Base-by-base conservation (phyloP, 148 eudicot species). In the Diospyros kaki region DNA sequence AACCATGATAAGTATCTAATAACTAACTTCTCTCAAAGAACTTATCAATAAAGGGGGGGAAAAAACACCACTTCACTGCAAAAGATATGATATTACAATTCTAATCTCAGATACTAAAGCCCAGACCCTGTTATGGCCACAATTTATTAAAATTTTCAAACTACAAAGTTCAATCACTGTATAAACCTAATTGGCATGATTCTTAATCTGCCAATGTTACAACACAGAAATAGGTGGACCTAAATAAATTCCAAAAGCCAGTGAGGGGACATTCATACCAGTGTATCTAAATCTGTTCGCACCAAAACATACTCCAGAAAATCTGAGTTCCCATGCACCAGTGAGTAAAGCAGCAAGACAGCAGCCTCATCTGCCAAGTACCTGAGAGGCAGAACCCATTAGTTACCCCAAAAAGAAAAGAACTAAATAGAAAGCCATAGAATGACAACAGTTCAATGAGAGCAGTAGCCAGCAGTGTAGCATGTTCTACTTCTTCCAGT, bases 291-390 rank as follows among this genome's bases (percentile, higher is more conserved):
- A 85, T 93, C 98, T 68, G 98, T 93, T 69, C 98, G 89, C 84
- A 93, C 98, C 84, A 93, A 74, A 81, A 93, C 94, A 84, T 93
- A 93, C 79, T 93, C 98, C 84, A 93, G 79, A 83, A 93, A 93
- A 74, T 86, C 89, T 17, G 97, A 84, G 80, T 93, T 93, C 75
- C 93, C 98, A 77, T 91, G 94, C 85, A 91, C 88, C 83, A 93
- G 77, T 28, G 97, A 84, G 74, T 93, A 93, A 51, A 93, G 94
- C 67, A 93, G 79, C 68, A 93, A 75, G 70, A 87, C 89, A 54
- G 97, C 79, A 73, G 87, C 78, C 72, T 93, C 98, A 83, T 93
- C 87, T 70, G 87, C 81, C 83, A 93, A 83, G 83, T 79, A 84
- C 88, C 98, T 93, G 53, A 71, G 58, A 75, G 45, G 72, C 53